Evolutionary conservation across 805 yeast genomes (phyloP).

Genomic region (Danielia oregonensis): DNA sequence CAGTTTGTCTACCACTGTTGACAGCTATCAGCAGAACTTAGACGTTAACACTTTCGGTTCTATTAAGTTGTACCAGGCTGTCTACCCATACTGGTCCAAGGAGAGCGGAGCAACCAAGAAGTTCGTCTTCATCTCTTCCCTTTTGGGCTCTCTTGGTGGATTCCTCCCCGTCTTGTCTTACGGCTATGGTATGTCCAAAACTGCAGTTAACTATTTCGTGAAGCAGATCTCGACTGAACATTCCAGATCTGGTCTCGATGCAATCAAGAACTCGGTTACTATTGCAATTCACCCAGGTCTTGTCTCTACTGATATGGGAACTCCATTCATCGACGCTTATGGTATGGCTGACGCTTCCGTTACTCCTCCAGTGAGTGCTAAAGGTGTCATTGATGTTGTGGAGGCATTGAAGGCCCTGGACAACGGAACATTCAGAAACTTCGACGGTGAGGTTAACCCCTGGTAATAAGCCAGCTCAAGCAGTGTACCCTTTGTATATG

Average conservation of each 20-base stretch:
- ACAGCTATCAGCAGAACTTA: conserved; percentile 9
- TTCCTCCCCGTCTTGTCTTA: conserved; percentile 4
- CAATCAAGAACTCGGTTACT: conserved; percentile 5
- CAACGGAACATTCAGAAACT: conserved; percentile 18
- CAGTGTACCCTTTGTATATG: too few species aligned
- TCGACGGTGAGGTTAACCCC: too few species aligned
- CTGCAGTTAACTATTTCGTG: conserved; percentile 31
- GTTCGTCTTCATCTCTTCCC: conserved; percentile 23
- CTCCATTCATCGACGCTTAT: background rate
- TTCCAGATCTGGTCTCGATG: background rate
- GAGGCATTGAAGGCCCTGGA: conserved; percentile 17
- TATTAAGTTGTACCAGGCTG: conserved; percentile 19
- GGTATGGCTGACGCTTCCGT: background rate
- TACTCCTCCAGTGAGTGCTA: conserved; percentile 24
- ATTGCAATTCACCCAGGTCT: conserved; percentile 37
- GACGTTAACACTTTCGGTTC: conserved; percentile 29
- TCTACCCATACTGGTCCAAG: conserved; percentile 24
- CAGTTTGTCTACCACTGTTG: too few species aligned
- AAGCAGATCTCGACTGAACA: conserved; percentile 7
- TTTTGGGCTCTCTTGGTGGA: conserved; percentile 15
- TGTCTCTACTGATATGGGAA: conserved; percentile 30
- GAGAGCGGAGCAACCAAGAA: conserved; percentile 13
- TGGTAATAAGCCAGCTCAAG: too few species aligned
- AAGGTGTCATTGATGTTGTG: conserved; percentile 12
- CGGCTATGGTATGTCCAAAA: conserved; percentile 36